Evolutionary conservation across 2,329 filamentous ascomycete genomes (phyloP), one percentile per base, ranked within the genome.

Genomic region (Calonectria hawksworthii): DNA sequence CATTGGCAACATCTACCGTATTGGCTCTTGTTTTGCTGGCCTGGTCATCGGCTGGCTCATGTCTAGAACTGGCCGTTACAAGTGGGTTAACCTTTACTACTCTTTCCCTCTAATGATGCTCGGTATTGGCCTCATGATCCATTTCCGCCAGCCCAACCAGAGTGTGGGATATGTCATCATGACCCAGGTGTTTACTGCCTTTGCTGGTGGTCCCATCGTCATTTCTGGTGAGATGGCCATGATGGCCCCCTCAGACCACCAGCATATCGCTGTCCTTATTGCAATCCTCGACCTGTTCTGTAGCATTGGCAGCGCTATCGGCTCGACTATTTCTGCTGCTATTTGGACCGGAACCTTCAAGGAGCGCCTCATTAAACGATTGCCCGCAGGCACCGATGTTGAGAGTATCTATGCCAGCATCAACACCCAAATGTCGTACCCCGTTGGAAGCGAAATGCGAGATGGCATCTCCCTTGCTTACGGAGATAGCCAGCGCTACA

Each of bases 271-370:
- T 30, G 89, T 89, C 21, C 88, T 91, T 34, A 88, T 93, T n/a
- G 91, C 92, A 14, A 86, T 94, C 72, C 87, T 92, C 70, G 87
- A 90, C 26, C 88, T 94, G 7, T 90, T 92, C 44, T 88, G 90
- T 76, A 90, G 89, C 74, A 88, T 94, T 73, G 93, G 92, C 51
- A 89, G 88, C 26, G 90, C 91, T 1, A 85, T 93, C 8, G 92
- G 92, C 1, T 87, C 87, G 2, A 89, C 92, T 10, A 88, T 94
- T 63, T 89, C 92, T 1, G 89, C 89, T 0, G 92, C 92, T 13
- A 91, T 94, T 75, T 94, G 92, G 92, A 91, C 89, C 0, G 87
- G 89, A 74, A 88, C 89, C 1, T 90, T 94, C 78, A 89, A 88
- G 7, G 83, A 85, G 23, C 87, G 88, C 14, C 86, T 93, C 18